A percentile compares a stretch with the other conserved stretches of the same genome.
Conservation (phyloP, 352 stramenopile genomes). For the Elongisporangium anandrum region DNA sequence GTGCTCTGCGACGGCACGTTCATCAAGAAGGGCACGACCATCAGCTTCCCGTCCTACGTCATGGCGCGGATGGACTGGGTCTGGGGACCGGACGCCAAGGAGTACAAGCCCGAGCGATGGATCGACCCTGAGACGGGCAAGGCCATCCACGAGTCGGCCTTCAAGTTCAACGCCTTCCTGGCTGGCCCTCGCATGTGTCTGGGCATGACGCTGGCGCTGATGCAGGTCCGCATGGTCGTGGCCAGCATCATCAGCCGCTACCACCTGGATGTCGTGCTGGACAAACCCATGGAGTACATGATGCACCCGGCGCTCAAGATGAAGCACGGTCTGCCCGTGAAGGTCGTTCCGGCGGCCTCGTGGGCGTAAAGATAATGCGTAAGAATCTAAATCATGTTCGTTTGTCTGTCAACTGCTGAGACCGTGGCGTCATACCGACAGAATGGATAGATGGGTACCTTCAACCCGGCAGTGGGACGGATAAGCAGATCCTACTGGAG, state of each 20-base stretch:
- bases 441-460: not conserved
- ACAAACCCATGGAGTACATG: slow-evolving; percentile 33
- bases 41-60: slow-evolving; percentile 59
- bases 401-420: not conserved
- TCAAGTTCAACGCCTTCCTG: slow-evolving; percentile 67
- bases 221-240: slow-evolving; percentile 77
- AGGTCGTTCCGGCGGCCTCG: slow-evolving; percentile 24
- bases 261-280: slow-evolving; percentile 27
- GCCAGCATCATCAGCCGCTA: slow-evolving; percentile 55
- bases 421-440: not conserved
- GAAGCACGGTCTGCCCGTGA: slow-evolving; percentile 23
- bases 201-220: slow-evolving; percentile 57
- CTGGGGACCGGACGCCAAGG: slow-evolving; percentile 53
- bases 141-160: slow-evolving; percentile 38
- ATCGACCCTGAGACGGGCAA: slow-evolving; percentile 38
- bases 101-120: slow-evolving; percentile 71
- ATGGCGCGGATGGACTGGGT: slow-evolving; percentile 53
- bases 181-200: slow-evolving; percentile 63
- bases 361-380: not conserved
- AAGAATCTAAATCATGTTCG: not conserved
- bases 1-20: slow-evolving; percentile 66
- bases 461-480: not conserved
- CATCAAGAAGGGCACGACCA: slow-evolving; percentile 43
- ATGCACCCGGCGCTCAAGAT: slow-evolving; percentile 44
- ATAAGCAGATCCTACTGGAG: not conserved